Conservation (phyloP, 2,329 filamentous ascomycete species). For the Clonostachys rosea region DNA sequence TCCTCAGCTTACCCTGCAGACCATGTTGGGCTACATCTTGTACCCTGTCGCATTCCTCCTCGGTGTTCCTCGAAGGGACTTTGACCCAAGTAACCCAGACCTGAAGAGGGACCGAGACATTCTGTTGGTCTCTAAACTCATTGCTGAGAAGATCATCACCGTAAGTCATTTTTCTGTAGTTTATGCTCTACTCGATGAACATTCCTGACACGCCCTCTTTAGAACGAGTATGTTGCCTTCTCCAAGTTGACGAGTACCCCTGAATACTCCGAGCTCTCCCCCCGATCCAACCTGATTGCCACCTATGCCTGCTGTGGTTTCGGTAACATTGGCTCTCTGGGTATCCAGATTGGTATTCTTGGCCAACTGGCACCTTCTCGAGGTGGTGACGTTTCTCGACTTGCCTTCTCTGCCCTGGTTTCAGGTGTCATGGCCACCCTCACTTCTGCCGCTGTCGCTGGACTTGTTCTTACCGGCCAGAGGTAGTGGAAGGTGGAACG, state of each 20-base stretch:
- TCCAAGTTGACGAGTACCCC: constrained; percentile 47
- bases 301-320: constrained; percentile 83
- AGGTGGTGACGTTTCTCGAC: constrained; percentile 67
- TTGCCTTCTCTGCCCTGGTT: constrained; percentile 73
- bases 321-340: constrained; percentile 82
- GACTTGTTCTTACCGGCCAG: constrained; percentile 62
- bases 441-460: constrained; percentile 73
- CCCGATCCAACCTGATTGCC: constrained; percentile 73
- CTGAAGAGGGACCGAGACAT: constrained; percentile 47
- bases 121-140: constrained; percentile 70
- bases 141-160: constrained; percentile 80
- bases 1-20: constrained; percentile 64
- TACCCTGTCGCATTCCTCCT: constrained; percentile 79
- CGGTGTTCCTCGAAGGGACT: constrained; percentile 57
- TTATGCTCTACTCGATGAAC: too few relatives aligned
- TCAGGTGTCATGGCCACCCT: constrained; percentile 77
- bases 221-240: constrained; percentile 80
- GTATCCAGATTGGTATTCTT: constrained; percentile 86
- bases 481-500: neutral
- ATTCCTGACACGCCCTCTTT: neutral
- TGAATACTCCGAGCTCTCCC: constrained; percentile 53
- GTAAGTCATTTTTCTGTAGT: constrained; percentile 23
- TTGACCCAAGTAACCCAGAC: constrained; percentile 12
- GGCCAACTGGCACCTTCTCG: constrained; percentile 74
- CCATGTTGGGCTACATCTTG: constrained; percentile 73